These are phyloP conservation scores for Fragilaria radians DNA, from an alignment of 108 stramenopile species.

Conservation along the genomic window DNA sequence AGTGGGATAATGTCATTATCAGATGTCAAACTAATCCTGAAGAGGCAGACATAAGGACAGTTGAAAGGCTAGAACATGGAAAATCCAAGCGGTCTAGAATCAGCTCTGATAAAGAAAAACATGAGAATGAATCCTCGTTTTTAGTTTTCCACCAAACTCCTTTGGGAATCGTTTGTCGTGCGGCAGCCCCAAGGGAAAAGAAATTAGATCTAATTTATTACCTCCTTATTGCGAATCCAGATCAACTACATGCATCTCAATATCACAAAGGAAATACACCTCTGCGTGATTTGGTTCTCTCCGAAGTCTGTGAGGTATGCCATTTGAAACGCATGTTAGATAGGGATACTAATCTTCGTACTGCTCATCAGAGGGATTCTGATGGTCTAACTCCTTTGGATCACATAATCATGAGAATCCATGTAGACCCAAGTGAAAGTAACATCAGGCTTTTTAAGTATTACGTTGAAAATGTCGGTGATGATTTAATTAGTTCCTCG, in stretches of 20 bases:
- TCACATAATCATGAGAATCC: constrained; percentile 24
- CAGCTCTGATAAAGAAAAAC: background rate
- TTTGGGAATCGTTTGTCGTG: constrained; percentile 26
- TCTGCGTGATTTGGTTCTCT: constrained; percentile 22
- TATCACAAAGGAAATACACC: constrained; percentile 18
- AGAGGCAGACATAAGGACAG: constrained; percentile 10
- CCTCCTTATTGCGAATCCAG: constrained; percentile 17
- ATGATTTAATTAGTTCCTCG: constrained; percentile 6
- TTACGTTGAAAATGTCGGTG: background rate
- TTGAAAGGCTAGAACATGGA: background rate
- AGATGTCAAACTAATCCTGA: constrained; percentile 14
- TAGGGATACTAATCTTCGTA: background rate
- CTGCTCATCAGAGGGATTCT: constrained; percentile 7
- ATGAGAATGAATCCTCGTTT: background rate
- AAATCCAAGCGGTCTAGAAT: background rate
- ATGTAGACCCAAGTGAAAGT: constrained; percentile 8
- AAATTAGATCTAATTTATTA: constrained; percentile 5
- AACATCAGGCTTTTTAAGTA: constrained; percentile 10
- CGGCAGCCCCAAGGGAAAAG: constrained; percentile 4
- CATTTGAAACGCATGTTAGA: constrained; percentile 9
- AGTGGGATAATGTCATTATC: constrained; percentile 15
- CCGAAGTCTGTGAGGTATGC: constrained; percentile 8
- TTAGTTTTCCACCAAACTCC: constrained; percentile 17
- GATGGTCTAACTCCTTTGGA: constrained; percentile 22
- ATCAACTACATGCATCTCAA: constrained; percentile 21